These are phyloP conservation scores for Rhizopogon roseolus DNA, from an alignment of 768 basidiomycete genomes.

Conservation along the genomic window DNA sequence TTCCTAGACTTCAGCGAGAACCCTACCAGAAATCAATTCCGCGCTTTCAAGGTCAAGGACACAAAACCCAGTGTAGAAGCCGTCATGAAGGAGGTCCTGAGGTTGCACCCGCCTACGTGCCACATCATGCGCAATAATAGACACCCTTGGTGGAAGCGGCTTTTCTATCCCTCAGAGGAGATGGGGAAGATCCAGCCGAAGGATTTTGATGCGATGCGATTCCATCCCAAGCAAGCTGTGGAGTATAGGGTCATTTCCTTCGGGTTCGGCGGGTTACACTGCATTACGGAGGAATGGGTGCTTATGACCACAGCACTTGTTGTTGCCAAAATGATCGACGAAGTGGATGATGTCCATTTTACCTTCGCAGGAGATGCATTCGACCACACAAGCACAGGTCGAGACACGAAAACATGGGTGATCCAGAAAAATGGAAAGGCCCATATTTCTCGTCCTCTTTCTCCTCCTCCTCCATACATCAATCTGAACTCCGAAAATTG, in stretches of 20 bases:
- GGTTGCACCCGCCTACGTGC: constrained; percentile 22
- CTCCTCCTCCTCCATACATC: background rate
- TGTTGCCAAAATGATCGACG: constrained; percentile 36
- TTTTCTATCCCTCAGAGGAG: constrained; percentile 10
- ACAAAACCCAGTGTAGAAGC: constrained; percentile 15
- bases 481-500: background rate
- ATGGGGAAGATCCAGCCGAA: constrained; percentile 28
- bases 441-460: background rate
- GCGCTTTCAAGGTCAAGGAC: constrained; percentile 9
- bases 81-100: constrained; percentile 23
- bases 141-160: constrained; percentile 11
- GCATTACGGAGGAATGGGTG: constrained; percentile 42
- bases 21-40: constrained; percentile 17
- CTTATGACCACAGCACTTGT: constrained; percentile 47
- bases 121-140: constrained; percentile 5
- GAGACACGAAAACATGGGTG: constrained; percentile 32
- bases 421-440: constrained; percentile 2
- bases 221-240: constrained; percentile 22
- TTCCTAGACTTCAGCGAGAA: constrained; percentile 34
- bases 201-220: constrained; percentile 40
- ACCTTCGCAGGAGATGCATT: constrained; percentile 6
- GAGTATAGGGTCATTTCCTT: constrained; percentile 35
- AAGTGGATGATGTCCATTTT: constrained; percentile 24
- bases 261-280: constrained; percentile 35
- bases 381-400: background rate